Evolutionary conservation across 257 asterid genomes (phyloP), one percentile per base, ranked within the genome.

Genomic region (Cruciata laevipes): DNA sequence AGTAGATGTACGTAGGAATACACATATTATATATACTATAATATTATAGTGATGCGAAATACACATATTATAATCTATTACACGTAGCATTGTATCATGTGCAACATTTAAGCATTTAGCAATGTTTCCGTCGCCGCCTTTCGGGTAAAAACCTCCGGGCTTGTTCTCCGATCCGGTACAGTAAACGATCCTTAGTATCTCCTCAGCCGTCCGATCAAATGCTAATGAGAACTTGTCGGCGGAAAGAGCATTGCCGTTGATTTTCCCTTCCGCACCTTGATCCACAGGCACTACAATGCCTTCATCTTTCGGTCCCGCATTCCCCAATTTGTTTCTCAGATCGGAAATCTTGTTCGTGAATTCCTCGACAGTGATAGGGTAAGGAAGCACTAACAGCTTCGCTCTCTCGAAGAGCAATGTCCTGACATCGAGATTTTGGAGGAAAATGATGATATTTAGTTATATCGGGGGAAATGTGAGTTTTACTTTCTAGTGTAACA

Each of bases 101-200:
- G n/a, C n/a, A n/a, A n/a, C n/a, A n/a, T n/a, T n/a, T n/a, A n/a
- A n/a, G n/a, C 37, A 87, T 53, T 56, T 73, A 10, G 98, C 96
- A 20, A 93, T 93, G 17, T 59, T 25, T 6, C 97, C 97, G n/a
- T 73, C 63, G 17, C 76, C 96, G 16, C 96, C 96, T 6, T 76
- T 55, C 6, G 98, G 98, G 79, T 81, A 93, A 78, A 93, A 90
- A 0, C 91, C 95, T 5, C 97, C 97, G 0, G 97, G 86, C 7
- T 12, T 23, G n/a, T 61, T 71, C 71, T 88, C 95, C 0, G 74
- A 59, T 5, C 94, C 95, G 17, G 61, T 85, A 2, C 84, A 86
- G 3, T 90, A 88, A 10, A 88, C 87, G 25, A 93, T 90, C 31
- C 95, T 68, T 1, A 93, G 81, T 70, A 93, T 84, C 65, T 90